Percentiles rank a stretch among this genome's conserved stretches.
Evolutionary conservation across 2,329 filamentous ascomycete species (phyloP).

Genomic region (Trichophyton rubrum): DNA sequence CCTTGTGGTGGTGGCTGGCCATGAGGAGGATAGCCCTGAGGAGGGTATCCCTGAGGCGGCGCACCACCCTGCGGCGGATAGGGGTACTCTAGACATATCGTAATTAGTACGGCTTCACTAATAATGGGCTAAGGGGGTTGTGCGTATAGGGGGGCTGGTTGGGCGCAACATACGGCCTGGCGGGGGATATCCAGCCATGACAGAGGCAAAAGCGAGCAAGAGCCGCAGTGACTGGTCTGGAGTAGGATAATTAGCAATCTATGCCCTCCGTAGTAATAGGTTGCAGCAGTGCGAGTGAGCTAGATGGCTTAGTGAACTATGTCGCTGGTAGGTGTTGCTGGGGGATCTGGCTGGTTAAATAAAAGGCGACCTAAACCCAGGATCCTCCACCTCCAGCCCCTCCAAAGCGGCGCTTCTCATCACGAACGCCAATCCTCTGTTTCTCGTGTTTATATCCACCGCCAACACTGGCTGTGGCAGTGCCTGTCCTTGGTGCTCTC

Average conservation of each 20-base stretch:
- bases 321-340: not conserved
- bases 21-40: conserved; percentile 8
- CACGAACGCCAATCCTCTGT: not conserved
- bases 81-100: not conserved
- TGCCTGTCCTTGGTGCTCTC: not conserved
- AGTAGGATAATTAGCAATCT: not conserved
- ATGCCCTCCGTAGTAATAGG: not conserved
- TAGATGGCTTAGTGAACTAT: too few relatives aligned
- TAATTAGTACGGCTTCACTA: not conserved
- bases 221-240: not conserved
- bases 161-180: not conserved
- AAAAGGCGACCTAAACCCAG: not conserved
- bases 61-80: conserved; percentile 4
- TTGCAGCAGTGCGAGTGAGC: too few relatives aligned
- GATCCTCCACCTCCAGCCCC: not conserved
- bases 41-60: conserved; percentile 8
- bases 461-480: not conserved
- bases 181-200: not conserved
- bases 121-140: not conserved
- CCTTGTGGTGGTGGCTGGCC: conserved; percentile 12
- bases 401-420: not conserved
- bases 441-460: not conserved
- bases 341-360: not conserved
- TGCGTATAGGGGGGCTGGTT: not conserved
- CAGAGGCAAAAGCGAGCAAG: not conserved